A percentile compares a stretch with the other conserved stretches of the same genome.
Conservation (phyloP, 164 flowering plant species). For the Hamamelis virginiana region DNA sequence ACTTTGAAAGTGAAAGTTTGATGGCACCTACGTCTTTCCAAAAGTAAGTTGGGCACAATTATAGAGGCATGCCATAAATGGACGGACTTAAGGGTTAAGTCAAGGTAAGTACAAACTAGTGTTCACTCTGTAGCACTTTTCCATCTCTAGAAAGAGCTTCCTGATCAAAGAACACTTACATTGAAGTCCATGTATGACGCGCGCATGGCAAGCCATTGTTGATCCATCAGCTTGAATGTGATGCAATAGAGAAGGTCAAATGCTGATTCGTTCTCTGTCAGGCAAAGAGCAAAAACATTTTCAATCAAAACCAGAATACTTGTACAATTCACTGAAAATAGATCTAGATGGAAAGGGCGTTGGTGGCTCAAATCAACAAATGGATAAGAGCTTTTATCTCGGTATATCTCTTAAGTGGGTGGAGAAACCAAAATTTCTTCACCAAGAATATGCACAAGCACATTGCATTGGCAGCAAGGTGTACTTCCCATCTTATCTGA, state of each 20-base stretch:
- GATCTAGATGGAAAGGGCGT: background rate
- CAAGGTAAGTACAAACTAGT: no score
- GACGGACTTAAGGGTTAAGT: no score
- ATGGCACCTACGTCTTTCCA: no score
- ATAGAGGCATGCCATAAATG: no score
- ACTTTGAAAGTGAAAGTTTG: no score
- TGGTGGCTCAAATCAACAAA: background rate
- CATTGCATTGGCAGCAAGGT: background rate
- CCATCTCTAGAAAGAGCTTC: background rate
- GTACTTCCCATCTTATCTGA: background rate
- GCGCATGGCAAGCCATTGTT: slow-evolving; percentile 83
- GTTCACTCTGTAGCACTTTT: background rate
- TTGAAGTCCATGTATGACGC: slow-evolving; percentile 97
- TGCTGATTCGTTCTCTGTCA: slow-evolving; percentile 74
- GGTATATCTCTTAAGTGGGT: no score
- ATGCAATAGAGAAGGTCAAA: slow-evolving; percentile 89
- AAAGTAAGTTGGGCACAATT: no score
- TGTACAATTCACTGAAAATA: background rate
- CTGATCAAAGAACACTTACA: slow-evolving; percentile 40
- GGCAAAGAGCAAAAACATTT: background rate
- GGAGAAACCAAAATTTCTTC: no score
- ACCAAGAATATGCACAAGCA: background rate
- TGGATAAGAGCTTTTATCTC: background rate
- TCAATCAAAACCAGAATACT: background rate
- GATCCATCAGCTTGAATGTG: slow-evolving; percentile 85